Conservation (phyloP, 805 yeast genomes). For the Saturnispora ahearnii region DNA sequence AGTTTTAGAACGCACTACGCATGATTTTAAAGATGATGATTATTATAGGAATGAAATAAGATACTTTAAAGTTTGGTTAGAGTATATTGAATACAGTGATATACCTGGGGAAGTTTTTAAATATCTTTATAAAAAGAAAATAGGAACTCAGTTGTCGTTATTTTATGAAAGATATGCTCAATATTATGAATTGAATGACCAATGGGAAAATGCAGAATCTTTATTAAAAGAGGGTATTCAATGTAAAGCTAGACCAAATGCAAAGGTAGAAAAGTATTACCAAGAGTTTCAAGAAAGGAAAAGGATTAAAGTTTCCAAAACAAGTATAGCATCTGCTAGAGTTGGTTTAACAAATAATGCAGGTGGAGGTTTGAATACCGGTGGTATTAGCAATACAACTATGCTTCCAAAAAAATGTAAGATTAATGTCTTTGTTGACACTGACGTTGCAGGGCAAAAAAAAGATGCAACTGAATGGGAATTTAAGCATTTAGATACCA, state of each 20-base stretch:
- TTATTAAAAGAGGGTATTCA: constrained; percentile 53
- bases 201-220: constrained; percentile 45
- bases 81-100: constrained; percentile 59
- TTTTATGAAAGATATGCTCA: constrained; percentile 77
- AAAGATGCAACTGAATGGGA: constrained; percentile 2
- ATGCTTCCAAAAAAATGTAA: constrained; percentile 13
- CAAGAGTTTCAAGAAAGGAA: constrained; percentile 36
- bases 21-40: constrained; percentile 50
- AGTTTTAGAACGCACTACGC: constrained; percentile 64
- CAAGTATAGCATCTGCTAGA: not conserved
- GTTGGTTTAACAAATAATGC: constrained; percentile 14
- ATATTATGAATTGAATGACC: constrained; percentile 43
- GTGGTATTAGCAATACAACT: constrained; percentile 7
- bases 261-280: constrained; percentile 35
- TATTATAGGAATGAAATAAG: constrained; percentile 78
- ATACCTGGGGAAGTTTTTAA: constrained; percentile 63
- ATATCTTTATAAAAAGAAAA: constrained; percentile 59
- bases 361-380: constrained; percentile 19
- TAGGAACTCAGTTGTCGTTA: constrained; percentile 58
- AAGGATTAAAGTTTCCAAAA: constrained; percentile 14
- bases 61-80: constrained; percentile 73
- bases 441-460: not conserved
- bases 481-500: constrained; percentile 38
- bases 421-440: constrained; percentile 17
- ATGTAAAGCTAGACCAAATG: constrained; percentile 55